Conservation (phyloP, 805 yeast genomes). For the Ogataea kodamae region DNA sequence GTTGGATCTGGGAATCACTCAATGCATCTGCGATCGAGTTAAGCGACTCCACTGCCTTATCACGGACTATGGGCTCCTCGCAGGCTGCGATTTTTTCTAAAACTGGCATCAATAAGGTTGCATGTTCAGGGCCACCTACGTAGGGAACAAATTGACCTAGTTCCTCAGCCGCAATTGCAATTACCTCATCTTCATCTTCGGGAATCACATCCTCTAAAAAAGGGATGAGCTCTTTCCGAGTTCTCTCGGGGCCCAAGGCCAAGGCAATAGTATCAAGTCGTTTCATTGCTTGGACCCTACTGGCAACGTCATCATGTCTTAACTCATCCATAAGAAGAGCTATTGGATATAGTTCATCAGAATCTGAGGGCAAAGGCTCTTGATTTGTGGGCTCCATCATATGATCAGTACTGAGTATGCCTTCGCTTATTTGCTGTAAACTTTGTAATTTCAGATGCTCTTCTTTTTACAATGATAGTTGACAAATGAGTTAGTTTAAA, state of each 20-base stretch:
- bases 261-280: constrained; percentile 90
- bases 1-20: constrained; percentile 57
- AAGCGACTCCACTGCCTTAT: constrained; percentile 85
- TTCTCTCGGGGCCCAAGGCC: constrained; percentile 91
- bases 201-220: constrained; percentile 85
- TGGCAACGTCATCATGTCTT: constrained; percentile 88
- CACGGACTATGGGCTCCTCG: constrained; percentile 96
- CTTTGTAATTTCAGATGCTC: too few relatives aligned
- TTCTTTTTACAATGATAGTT: too few relatives aligned
- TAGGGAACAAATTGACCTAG: constrained; percentile 83
- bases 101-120: constrained; percentile 58
- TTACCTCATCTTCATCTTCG: constrained; percentile 98
- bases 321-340: constrained; percentile 96
- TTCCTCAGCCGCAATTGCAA: constrained; percentile 89
- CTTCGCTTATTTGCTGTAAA: not conserved
- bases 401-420: not conserved
- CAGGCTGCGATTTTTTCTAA: constrained; percentile 83
- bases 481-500: too few relatives aligned
- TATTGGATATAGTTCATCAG: constrained; percentile 80
- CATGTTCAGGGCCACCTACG: constrained; percentile 77
- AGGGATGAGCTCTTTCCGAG: constrained; percentile 84
- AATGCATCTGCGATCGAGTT: constrained; percentile 65
- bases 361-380: constrained; percentile 6
- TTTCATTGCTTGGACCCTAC: constrained; percentile 92
- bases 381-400: constrained; percentile 7